Evolutionary conservation across 2,329 filamentous ascomycete species (phyloP), one percentile per base, ranked within the genome.

Genomic region (Penicillium verrucosum): DNA sequence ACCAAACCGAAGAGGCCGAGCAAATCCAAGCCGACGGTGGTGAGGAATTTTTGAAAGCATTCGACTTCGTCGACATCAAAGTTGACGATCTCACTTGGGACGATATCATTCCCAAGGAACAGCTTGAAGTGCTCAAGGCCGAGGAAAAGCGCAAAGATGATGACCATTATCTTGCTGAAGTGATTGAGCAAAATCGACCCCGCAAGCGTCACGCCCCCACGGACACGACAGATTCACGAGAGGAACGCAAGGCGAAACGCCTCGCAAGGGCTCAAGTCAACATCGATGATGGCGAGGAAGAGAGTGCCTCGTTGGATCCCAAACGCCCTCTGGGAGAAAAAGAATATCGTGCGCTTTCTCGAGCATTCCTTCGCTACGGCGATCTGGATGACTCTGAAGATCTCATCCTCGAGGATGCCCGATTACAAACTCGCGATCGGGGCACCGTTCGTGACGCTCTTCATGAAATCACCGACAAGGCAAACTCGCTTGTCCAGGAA

Each of bases 51-150:
- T 87, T 99, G 78, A 86, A 84, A 65, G 88, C 85, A 58, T 90
- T 90, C 65, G 92, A 97, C 70, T 96, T 96, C 69, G 97, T 94
- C 1, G 94, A 99, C 73, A 93, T 97, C 74, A 97, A 97, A 76
- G 89, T 97, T 25, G 90, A 80, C 58, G 83, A 97, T 62, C 86
- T 97, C 27, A 92, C 95, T 65, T 99, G 94, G 94, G 94, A 99
- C 68, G 89, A 97, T 64, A 99, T 99, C 67, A 97, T 99, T 65
- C 95, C 94, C 0, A 92, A 92, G 58, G 92, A 96, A 8, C 87
- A 96, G 68, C 83, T 99, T 18, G 92, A 92, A 16, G 87, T 87
- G 58, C 89, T 97, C 75, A 96, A 95, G 73, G 87, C 86, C 0
- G 90, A 96, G 49, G 93, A 97, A 68, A 89, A 95, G 64, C 86